Conservation (phyloP, 768 basidiomycete genomes). For the Pleurotus djamor region DNA sequence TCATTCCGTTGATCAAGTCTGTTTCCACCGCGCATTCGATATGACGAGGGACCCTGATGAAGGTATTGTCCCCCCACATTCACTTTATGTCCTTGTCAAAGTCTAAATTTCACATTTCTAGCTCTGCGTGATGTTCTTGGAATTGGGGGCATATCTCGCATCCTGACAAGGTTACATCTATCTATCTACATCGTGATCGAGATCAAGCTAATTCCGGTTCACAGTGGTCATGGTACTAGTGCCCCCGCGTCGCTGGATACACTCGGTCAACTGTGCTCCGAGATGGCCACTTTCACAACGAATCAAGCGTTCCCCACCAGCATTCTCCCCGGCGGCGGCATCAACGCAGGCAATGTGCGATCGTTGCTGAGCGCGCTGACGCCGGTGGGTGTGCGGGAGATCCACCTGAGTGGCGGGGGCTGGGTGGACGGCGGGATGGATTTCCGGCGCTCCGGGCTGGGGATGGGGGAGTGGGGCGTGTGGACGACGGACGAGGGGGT, state of each 20-base stretch:
- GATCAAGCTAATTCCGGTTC: too few species aligned
- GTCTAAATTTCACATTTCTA: slow-evolving; percentile 14
- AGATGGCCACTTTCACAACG: not conserved
- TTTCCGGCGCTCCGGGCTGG: slow-evolving; percentile 56
- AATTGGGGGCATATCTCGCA: slow-evolving; percentile 67
- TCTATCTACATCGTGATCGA: not conserved
- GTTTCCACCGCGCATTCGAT: slow-evolving; percentile 80
- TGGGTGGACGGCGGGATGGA: slow-evolving; percentile 58
- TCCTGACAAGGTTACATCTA: slow-evolving; percentile 70
- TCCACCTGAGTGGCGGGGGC: slow-evolving; percentile 73
- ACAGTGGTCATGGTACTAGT: slow-evolving; percentile 51
- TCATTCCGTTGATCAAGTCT: slow-evolving; percentile 39
- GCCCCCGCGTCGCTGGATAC: slow-evolving; percentile 38
- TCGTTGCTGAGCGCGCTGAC: slow-evolving; percentile 47
- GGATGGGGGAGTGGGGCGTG: slow-evolving; percentile 75
- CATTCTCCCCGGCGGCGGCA: slow-evolving; percentile 77
- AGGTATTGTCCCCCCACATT: slow-evolving; percentile 32
- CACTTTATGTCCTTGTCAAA: not conserved
- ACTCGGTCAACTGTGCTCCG: slow-evolving; percentile 34
- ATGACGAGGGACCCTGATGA: slow-evolving; percentile 56
- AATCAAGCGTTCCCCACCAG: slow-evolving; percentile 14
- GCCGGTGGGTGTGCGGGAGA: slow-evolving; percentile 58
- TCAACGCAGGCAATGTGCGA: slow-evolving; percentile 56
- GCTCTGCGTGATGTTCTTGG: slow-evolving; percentile 47
- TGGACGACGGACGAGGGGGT: slow-evolving; percentile 61